phyloP scores from a whole-genome alignment of 2,329 filamentous ascomycete genomes.

The Hymenoscyphus occultus region DNA sequence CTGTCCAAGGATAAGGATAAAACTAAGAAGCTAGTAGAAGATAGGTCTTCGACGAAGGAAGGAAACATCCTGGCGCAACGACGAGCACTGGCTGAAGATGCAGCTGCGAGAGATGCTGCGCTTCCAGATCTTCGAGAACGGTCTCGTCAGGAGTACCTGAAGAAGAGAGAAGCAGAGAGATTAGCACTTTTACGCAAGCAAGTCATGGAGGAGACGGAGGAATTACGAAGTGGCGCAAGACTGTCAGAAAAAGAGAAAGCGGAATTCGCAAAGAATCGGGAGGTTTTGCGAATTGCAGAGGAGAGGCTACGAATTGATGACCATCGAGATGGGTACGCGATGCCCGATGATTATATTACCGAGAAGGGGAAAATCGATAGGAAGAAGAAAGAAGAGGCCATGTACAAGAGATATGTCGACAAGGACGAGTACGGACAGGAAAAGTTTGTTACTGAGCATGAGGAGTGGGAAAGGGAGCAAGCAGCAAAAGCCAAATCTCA shows the following conservation, averaged over 20 bases:
- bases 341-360: constrained; percentile 94
- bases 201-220: constrained; percentile 82
- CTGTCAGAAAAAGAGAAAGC: constrained; percentile 77
- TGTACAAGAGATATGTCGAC: constrained; percentile 89
- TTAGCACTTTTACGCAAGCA: constrained; percentile 84
- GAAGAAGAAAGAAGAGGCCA: constrained; percentile 81
- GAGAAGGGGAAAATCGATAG: constrained; percentile 86
- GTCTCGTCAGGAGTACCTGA: constrained; percentile 87
- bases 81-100: constrained; percentile 63
- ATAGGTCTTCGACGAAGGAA: constrained; percentile 53
- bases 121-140: constrained; percentile 77
- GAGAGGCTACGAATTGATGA: constrained; percentile 87
- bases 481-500: constrained; percentile 83
- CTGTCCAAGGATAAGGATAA: constrained; percentile 68
- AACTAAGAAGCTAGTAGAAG: constrained; percentile 66
- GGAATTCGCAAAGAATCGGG: constrained; percentile 85
- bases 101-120: constrained; percentile 64
- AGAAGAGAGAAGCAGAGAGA: constrained; percentile 85
- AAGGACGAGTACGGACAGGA: constrained; percentile 84
- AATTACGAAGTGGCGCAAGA: constrained; percentile 71
- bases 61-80: constrained; percentile 57
- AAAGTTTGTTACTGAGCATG: constrained; percentile 86
- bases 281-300: constrained; percentile 77
- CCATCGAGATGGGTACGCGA: constrained; percentile 83
- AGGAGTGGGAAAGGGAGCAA: constrained; percentile 95